A percentile compares a stretch with the other conserved stretches of the same genome.
Evolutionary conservation across 139 green algal genomes (phyloP).

Genomic region (Coelastrella sp.): DNA sequence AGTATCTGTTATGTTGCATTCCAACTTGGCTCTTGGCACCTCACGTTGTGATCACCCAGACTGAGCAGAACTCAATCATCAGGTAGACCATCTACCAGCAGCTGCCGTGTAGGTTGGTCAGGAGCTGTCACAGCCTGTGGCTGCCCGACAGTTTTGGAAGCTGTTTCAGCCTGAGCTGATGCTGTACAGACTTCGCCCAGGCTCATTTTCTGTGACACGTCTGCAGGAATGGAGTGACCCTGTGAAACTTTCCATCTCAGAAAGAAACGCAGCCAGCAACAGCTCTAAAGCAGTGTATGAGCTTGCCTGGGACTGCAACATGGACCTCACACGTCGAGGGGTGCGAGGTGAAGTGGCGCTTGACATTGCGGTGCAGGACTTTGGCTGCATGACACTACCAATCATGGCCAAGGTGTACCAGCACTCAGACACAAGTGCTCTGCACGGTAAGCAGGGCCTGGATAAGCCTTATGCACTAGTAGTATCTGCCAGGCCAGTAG

Average conservation of each 20-base stretch:
- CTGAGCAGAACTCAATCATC: too few relatives aligned
- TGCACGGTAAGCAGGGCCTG: slow-evolving; percentile 5
- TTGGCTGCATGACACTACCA: slow-evolving; percentile 33
- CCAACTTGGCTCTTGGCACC: too few relatives aligned
- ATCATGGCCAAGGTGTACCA: slow-evolving; percentile 47
- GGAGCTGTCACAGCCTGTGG: neutral
- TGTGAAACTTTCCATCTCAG: slow-evolving; percentile 12
- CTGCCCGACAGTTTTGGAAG: too few relatives aligned
- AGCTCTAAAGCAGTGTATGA: slow-evolving; percentile 15
- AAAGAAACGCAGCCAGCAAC: slow-evolving; percentile 38
- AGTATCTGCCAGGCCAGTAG: too few relatives aligned
- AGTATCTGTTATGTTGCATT: too few relatives aligned
- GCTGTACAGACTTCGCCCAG: neutral
- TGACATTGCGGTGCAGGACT: slow-evolving; percentile 42
- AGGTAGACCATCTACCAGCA: neutral
- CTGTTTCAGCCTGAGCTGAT: neutral
- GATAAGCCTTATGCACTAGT: too few relatives aligned
- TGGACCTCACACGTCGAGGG: slow-evolving; percentile 21
- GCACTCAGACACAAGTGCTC: slow-evolving; percentile 3
- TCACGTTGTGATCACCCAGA: too few relatives aligned
- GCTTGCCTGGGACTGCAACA: slow-evolving; percentile 42
- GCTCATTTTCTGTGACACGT: neutral
- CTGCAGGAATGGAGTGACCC: slow-evolving; percentile 42
- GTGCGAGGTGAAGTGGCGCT: slow-evolving; percentile 29
- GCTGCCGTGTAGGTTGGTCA: neutral